Conservation (phyloP, 2,329 filamentous ascomycete species). For the Escovopsis sp. region DNA sequence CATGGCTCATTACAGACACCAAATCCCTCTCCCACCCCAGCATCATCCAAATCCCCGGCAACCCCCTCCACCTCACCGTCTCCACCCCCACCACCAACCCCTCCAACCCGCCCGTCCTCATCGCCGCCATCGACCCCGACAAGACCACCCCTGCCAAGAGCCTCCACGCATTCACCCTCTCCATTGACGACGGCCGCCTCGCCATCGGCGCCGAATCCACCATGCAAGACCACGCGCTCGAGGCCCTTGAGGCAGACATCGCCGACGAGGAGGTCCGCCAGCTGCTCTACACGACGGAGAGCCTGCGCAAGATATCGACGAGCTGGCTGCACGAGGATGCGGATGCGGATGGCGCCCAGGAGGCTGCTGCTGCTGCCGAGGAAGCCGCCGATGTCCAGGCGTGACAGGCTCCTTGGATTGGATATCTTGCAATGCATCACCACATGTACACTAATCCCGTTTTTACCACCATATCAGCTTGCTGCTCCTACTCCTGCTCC, state of each 20-base stretch:
- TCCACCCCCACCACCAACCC: slow-evolving; percentile 7
- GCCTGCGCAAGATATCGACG: slow-evolving; percentile 28
- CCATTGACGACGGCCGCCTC: slow-evolving; percentile 17
- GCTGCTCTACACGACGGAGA: slow-evolving; percentile 31
- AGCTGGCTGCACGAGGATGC: slow-evolving; percentile 7
- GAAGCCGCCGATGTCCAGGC: slow-evolving; percentile 1
- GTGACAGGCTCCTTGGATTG: too few relatives aligned
- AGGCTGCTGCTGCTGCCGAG: slow-evolving; percentile 2
- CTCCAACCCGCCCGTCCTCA: slow-evolving; percentile 14
- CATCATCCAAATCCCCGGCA: slow-evolving; percentile 42
- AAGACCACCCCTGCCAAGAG: slow-evolving; percentile 14
- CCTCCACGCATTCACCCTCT: slow-evolving; percentile 16
- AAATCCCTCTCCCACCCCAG: slow-evolving; percentile 32
- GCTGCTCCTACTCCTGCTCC: too few relatives aligned
- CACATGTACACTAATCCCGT: too few relatives aligned
- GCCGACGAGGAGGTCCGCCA: slow-evolving; percentile 22
- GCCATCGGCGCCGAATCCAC: slow-evolving; percentile 13
- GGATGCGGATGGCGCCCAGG: slow-evolving; percentile 2
- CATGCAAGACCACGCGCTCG: slow-evolving; percentile 12
- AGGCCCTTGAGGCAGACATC: slow-evolving; percentile 18
- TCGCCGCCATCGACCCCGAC: slow-evolving; percentile 25
- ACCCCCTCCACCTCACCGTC: slow-evolving; percentile 42
- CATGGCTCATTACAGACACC: slow-evolving; percentile 37
- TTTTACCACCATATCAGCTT: too few relatives aligned
- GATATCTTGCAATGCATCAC: too few relatives aligned